Conservation (phyloP, 805 yeast species). For the Yarrowia deformans region DNA sequence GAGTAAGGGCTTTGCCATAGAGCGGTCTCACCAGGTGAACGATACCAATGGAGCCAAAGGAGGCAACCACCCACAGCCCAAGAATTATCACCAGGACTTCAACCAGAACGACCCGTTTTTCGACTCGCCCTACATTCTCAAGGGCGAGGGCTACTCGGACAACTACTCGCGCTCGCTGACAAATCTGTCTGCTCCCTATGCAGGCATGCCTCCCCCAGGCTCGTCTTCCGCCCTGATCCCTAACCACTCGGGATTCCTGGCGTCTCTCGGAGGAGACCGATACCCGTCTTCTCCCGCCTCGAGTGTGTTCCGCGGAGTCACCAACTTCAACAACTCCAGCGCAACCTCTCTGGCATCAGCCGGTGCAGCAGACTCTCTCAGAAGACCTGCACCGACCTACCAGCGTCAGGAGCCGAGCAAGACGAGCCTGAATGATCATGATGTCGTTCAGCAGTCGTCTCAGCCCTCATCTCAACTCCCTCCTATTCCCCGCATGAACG, state of each 20-base stretch:
- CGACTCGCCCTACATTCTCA: conserved; percentile 31
- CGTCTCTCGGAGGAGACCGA: conserved; percentile 27
- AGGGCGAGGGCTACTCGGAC: conserved; percentile 31
- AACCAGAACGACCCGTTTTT: conserved; percentile 35
- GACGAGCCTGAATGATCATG: neutral
- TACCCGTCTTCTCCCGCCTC: conserved; percentile 36
- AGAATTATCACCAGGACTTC: conserved; percentile 27
- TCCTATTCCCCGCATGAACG: conserved; percentile 11
- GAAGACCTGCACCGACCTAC: conserved; percentile 13
- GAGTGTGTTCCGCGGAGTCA: neutral
- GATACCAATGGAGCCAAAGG: neutral
- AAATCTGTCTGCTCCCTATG: conserved; percentile 1
- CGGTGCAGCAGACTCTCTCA: neutral
- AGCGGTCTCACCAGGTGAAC: neutral
- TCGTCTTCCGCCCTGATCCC: neutral
- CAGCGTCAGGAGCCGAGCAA: conserved; percentile 4
- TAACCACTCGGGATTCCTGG: conserved; percentile 28
- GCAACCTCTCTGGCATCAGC: conserved; percentile 9
- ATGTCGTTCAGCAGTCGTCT: neutral
- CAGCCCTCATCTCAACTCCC: neutral
- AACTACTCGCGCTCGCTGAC: conserved; percentile 32
- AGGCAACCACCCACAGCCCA: neutral
- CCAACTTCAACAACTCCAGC: conserved; percentile 4
- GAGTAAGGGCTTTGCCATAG: neutral
- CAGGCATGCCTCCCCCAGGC: conserved; percentile 17